Evolutionary conservation across 805 yeast genomes (phyloP), one percentile per base, ranked within the genome.

Genomic region (Hanseniaspora guilliermondii): DNA sequence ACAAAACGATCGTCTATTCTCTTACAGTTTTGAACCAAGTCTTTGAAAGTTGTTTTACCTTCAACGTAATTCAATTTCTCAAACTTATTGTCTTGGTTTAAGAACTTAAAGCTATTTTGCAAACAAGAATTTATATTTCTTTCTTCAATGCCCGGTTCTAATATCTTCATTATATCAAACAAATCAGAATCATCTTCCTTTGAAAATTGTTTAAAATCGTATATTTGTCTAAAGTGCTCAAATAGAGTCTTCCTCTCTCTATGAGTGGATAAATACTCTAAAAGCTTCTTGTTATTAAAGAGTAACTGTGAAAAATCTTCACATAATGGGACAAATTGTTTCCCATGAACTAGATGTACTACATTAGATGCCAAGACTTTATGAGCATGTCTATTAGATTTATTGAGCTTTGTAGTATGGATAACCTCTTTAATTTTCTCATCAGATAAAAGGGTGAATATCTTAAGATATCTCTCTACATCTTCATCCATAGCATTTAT

Each of bases 301-400:
- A 88, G 64, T 53, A 85, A 75, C 6, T 81, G 76, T 16, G 95
- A 82, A 16, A 86, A 75, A 22, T 76, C 70, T 21, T 79, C 77
- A 60, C 93, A 85, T 38, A 79, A 76, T 25, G 76, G 72, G 3
- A 96, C 89, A 9, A 75, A 4, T 88, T 91, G 39, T 8, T 72
- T 73, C 0, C 97, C 97, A 67, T 89, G 96, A 41, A 93, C 74
- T 61, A 93, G 72, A 61, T 87, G 95, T 6, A 91, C 84, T 47
- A 89, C 85, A 64, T 91, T 96, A 36, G 77, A 68, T 0, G 97
- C 97, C 32, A 93, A 73, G 0, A 81, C 65, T 46, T 79, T 73
- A 68, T 93, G 97, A 0, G 89, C 97, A 14, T 73, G 59, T 54
- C 96, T 75, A 30, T 68, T 59, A 1, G 82, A 79, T n/a, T 89